phyloP scores from a whole-genome alignment of 225 moss, liverwort and hornwort species.

The Takakia lepidozioides region DNA sequence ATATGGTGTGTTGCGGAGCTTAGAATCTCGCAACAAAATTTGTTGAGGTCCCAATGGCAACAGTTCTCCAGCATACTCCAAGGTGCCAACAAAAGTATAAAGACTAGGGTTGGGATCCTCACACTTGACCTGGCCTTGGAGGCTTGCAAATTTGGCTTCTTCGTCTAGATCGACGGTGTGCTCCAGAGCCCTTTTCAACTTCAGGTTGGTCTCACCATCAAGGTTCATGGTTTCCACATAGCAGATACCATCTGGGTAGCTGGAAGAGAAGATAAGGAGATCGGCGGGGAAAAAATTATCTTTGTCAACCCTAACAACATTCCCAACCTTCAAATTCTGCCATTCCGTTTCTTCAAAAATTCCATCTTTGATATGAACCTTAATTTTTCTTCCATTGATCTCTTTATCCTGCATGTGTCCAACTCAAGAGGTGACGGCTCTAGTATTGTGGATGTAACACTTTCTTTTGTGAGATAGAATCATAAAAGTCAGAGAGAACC shows the following conservation, averaged over 20 bases:
- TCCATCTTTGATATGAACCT: conserved; percentile 57
- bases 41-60: conserved; percentile 76
- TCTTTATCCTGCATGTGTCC: conserved; percentile 88
- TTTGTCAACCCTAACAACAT: conserved; percentile 94
- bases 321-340: conserved; percentile 86
- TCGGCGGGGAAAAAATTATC: conserved; percentile 95
- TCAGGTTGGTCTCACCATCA: conserved; percentile 93
- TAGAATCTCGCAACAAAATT: conserved; percentile 82
- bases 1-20: conserved; percentile 86
- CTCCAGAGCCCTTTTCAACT: conserved; percentile 81
- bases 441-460: too few species aligned
- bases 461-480: too few species aligned
- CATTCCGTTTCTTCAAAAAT: conserved; percentile 61
- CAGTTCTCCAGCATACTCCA: conserved; percentile 57
- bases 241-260: conserved; percentile 88
- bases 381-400: conserved; percentile 73
- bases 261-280: conserved; percentile 87
- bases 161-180: conserved; percentile 86
- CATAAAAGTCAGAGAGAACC: too few species aligned
- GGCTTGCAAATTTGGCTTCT: conserved; percentile 49
- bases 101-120: conserved; percentile 94
- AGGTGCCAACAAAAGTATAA: conserved; percentile 88
- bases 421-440: too few species aligned
- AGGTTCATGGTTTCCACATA: conserved; percentile 99
- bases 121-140: conserved; percentile 58